Base-by-base conservation (phyloP, 441 rosid species). In the Erodium trifolium region DNA sequence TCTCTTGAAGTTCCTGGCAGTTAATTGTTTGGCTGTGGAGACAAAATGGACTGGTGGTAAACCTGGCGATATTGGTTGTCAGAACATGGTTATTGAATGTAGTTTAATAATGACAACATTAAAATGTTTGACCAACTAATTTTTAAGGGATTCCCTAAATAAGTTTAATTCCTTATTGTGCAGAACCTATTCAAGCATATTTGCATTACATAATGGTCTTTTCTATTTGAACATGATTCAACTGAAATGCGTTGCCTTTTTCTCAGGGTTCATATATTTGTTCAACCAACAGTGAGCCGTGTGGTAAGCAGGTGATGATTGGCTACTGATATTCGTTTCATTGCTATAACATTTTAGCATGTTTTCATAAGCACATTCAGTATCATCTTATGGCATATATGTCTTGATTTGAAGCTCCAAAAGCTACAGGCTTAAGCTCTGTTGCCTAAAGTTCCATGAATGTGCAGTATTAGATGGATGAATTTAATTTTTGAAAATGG, bases 211-310 rank as follows among this genome's bases (percentile, higher is more conserved):
- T 49, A 55, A 55, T 23, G 55, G 67, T 51, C 47, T 43, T 34
- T 60, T 9, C 2, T 39, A 18, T 35, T 64, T 64, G 67, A 23
- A 5, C 7, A 41, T 47, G 17, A 9, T n/a, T 51, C 13, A 47
- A 53, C 34, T 75, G 71, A 80, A 63, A 63, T 23, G 16, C 49
- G 59, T 35, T 76, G 37, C 57, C 47, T 72, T 4, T 3, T 74
- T 59, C 41, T 45, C 92, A 95, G 99, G 96, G 91, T 95, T 81
- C 98, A 89, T 80, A 72, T 84, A 76, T 92, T 95, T 81, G 89
- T 87, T 72, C 99, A 84, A 77, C 99, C 99, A 67, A 86, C 99
- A 47, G 82, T 89, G 71, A 87, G 82, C 76, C 95, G 98, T 69
- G 88, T 90, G 66, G 98, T 89, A 72, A 92, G 83, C 91, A 92